These are phyloP conservation scores for Nevesoporus exiguus DNA, from an alignment of 768 basidiomycete genomes.

Conservation along the genomic window DNA sequence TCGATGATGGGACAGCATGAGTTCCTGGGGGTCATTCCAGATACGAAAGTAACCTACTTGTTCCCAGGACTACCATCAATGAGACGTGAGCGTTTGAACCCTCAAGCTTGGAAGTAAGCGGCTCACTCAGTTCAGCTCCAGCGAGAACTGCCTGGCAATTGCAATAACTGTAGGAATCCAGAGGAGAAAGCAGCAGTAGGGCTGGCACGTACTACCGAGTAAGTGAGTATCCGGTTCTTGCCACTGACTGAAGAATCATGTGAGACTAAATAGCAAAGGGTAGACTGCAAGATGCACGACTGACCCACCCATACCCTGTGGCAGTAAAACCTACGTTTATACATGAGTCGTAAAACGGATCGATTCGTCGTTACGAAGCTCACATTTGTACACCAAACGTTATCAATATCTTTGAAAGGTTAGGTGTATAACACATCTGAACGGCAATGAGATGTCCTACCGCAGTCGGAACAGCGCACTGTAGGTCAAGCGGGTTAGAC, in stretches of 20 bases:
- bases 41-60: not conserved
- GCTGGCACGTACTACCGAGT: not conserved
- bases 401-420: not conserved
- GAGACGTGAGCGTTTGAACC: not conserved
- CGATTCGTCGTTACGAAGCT: not conserved
- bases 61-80: not conserved
- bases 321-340: conserved; percentile 1
- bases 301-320: conserved; percentile 1
- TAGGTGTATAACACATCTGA: not conserved
- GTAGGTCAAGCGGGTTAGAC: not conserved
- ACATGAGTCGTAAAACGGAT: not conserved
- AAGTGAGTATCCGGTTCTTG: not conserved
- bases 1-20: not conserved
- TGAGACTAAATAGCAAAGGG: not conserved
- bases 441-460: not conserved
- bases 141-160: not conserved
- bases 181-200: not conserved
- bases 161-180: not conserved
- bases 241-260: not conserved
- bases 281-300: not conserved
- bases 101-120: no score
- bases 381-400: conserved; percentile 3
- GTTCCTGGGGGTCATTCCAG: not conserved
- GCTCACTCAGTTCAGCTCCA: not conserved
- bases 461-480: not conserved